Base-by-base conservation (phyloP, 2,329 filamentous ascomycete genomes). In the Ascomycota sp. region DNA sequence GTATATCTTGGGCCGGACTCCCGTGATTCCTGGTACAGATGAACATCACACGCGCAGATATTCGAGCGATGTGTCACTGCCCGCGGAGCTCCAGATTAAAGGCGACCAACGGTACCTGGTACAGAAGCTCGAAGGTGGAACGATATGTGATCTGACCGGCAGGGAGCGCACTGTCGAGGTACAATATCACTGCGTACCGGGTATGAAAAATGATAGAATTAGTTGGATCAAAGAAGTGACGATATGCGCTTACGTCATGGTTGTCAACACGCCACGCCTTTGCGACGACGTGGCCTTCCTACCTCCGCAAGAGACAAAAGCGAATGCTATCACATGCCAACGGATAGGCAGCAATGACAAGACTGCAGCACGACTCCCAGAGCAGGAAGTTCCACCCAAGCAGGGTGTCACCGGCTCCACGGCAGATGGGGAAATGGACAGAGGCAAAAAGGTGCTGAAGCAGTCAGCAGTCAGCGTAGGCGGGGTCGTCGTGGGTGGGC, bases 141-240 rank as follows among this genome's bases (percentile, higher is more conserved):
- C 83, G 0, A 57, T 75, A 17, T 94, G 85, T 51, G 85, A 94
- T 49, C 54, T 93, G 40, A 94, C 85, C 1, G 76, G 77, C 21
- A 71, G 75, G 34, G 69, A 79, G 36, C 70, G 85, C 30, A 82
- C 74, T 40, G 76, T 93, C 38, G 85, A 94, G 50, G 70, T 94
- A 8, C 78, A 82, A 41, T 73, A 72, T 40, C 68, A 72, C 46
- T 93, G 83, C 55, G 75, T 80, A 42, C 81, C 80, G 0, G 74
- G 78, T 29, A 61, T 72, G 21, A 68, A 68, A 3, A 61, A 58
- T 28, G 75, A 92, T 47, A 70, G 75, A 28, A 93, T 94, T 42
- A 76, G 75, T 26, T 83, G 81, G 71, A 91, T 94, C 53, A 93
- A 93, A 51, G 85, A 94, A 49, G 71, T 86, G 2, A 78, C 76